Evolutionary conservation across 768 basidiomycete species (phyloP), one percentile per base, ranked within the genome.

Genomic region (Leccinum olivaceopallidum): DNA sequence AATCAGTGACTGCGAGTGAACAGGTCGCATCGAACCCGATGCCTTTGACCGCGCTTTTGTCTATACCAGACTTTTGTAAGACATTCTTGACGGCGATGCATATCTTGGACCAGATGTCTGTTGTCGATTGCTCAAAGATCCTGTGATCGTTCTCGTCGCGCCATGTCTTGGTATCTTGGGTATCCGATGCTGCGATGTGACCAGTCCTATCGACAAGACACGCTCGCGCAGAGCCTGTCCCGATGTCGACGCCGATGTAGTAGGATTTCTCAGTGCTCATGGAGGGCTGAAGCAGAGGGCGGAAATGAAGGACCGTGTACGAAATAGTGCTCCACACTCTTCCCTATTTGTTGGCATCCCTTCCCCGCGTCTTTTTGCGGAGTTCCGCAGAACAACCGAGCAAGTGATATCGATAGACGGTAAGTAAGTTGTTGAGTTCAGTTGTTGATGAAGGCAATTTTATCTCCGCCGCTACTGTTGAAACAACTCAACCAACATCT

Each of bases 1-100:
- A 75, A 70, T 92, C 87, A 1, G 87, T 80, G 22, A 98, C 95
- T 0, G 95, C 94, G 47, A 98, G 80, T 0, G 95, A 97, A 76
- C 97, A 99, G 0, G 97, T 99, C 52, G 95, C 96, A 73, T 98
- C 95, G 73, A 96, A 95, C 14, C 95, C 94, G 50, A 98, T 68
- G 1, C 97, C 97, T 68, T 90, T 92, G 59, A 99, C 87, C 5
- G 79, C 75, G 3, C 76, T 71, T 10, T 89, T 82, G 32, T 80
- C 64, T 30, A 92, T 74, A 4, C 81, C 76, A 0, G 89, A 81
- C 32, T 81, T 76, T 9, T 79, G 62, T 26, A 98, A 76, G 55
- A 92, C 88, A 5, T 80, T 81, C 67, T 80, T 84, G 60, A 91
- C 80, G 34, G 85, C 83, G 57, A 72, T 76, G 48, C 83, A 82